Base-by-base conservation (phyloP, 1,284 basidiomycete genomes). In the Cutaneotrichosporon cavernicola region DNA sequence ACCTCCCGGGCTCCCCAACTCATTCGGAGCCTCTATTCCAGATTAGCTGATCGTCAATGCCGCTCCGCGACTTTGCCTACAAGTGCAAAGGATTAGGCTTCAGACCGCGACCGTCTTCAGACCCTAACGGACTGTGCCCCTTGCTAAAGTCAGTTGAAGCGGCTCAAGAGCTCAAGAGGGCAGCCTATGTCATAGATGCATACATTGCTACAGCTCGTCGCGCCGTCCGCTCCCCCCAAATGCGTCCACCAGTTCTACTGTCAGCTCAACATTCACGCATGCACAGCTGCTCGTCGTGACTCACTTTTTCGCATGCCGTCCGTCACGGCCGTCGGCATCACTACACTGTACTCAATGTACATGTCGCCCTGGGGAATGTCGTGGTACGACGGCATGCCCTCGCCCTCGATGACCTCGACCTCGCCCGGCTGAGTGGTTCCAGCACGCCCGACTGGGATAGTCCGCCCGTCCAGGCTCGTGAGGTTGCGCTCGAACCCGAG, bases 371-470 rank as follows among this genome's bases (percentile, higher is more conserved):
- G 85, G 4, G 83, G 82, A 11, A 84, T 81, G 61, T 79, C 78
- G 65, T 86, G 85, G 71, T 86, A 90, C 31, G 88, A 75, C 3
- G 92, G 92, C 92, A 96, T 92, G 2, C 94, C 94, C 77, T 97
- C 91, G 43, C 86, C 91, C 69, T 89, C 85, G 57, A 97, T 85
- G 13, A 85, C 86, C 76, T 97, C 90, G 7, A 97, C 91, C 76
- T 89, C 91, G 87, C 90, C 90, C 69, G 95, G 95, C 76, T 98
- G 94, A 47, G 95, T 97, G 1, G 95, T 90, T 14, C 87, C 89
- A 40, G 83, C 82, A 61, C 92, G 85, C 49, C 84, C 82, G 22
- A 98, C 80, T 55, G 84, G 83, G 52, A 97, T 86, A n/a, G 84
- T 81, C 73, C 90, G 89, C 2, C 92, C 94, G 75, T 97, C 94